A percentile compares a stretch with the other conserved stretches of the same genome.
Evolutionary conservation across 2,329 filamentous ascomycete genomes (phyloP).

Genomic region (Microdochium paspali): DNA sequence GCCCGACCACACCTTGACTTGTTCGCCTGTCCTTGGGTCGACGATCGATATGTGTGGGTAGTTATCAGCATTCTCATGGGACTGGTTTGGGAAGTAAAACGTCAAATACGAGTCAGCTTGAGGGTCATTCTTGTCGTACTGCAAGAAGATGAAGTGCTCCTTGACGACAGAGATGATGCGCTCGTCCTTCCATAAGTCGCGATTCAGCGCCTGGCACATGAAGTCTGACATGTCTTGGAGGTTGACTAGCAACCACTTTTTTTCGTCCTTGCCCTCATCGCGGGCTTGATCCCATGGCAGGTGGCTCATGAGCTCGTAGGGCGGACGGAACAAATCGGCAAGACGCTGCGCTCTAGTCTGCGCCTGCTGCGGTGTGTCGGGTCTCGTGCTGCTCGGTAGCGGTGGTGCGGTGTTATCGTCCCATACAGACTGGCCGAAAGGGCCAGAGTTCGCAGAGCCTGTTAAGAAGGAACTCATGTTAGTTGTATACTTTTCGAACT

Average conservation of each 20-base stretch:
- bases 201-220: constrained; percentile 86
- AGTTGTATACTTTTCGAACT: neutral
- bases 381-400: constrained; percentile 20
- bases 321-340: constrained; percentile 86
- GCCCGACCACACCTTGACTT: constrained; percentile 93
- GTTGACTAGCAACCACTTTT: constrained; percentile 95
- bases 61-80: constrained; percentile 72
- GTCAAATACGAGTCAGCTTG: constrained; percentile 73
- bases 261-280: constrained; percentile 72
- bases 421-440: constrained; percentile 22
- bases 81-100: constrained; percentile 71
- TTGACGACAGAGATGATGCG: constrained; percentile 69
- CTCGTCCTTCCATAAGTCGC: constrained; percentile 90
- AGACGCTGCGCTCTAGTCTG: constrained; percentile 66
- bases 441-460: constrained; percentile 16
- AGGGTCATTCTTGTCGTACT: constrained; percentile 81
- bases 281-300: constrained; percentile 78
- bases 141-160: constrained; percentile 93
- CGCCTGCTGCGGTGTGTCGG: constrained; percentile 30
- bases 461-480: neutral
- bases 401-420: constrained; percentile 31
- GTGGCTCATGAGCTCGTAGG: constrained; percentile 78
- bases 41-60: constrained; percentile 96
- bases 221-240: constrained; percentile 91
- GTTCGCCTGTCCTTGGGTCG: constrained; percentile 90